These are phyloP conservation scores for Grosmannia serpens DNA, from an alignment of 2,329 filamentous ascomycete species.

Conservation along the genomic window DNA sequence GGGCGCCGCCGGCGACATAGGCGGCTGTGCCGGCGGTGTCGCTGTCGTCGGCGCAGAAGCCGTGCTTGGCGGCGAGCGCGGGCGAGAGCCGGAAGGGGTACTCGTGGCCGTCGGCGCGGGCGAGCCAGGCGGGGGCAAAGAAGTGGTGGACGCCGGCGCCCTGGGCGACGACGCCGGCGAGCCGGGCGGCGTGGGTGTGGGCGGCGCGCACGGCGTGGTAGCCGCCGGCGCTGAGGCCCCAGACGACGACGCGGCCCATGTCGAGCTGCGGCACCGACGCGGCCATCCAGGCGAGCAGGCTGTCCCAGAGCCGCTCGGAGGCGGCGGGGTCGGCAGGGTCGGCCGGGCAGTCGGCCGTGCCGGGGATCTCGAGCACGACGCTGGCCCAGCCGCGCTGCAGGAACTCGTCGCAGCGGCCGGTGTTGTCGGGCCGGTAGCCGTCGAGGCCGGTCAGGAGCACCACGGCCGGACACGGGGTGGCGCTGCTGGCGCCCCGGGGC, in stretches of 20 bases:
- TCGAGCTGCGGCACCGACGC: slow-evolving; percentile 33
- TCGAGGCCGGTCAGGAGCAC: slow-evolving; percentile 51
- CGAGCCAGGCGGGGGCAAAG: slow-evolving; percentile 47
- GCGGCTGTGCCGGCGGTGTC: slow-evolving; percentile 36
- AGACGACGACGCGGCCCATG: slow-evolving; percentile 43
- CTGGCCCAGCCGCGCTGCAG: slow-evolving; percentile 50
- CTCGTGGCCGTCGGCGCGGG: slow-evolving; percentile 52
- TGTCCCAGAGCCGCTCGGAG: slow-evolving; percentile 51
- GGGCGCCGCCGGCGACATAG: slow-evolving; percentile 28
- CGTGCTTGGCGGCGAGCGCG: slow-evolving; percentile 50
- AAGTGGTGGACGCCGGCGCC: slow-evolving; percentile 53
- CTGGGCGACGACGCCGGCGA: slow-evolving; percentile 49
- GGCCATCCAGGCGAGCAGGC: slow-evolving; percentile 48
- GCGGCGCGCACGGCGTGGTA: slow-evolving; percentile 59
- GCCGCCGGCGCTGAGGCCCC: slow-evolving; percentile 55
- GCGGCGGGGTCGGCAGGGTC: slow-evolving; percentile 46
- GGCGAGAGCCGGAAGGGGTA: slow-evolving; percentile 49
- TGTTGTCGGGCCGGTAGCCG: slow-evolving; percentile 53
- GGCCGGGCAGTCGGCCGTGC: slow-evolving; percentile 56
- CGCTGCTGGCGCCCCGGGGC: slow-evolving; percentile 28
- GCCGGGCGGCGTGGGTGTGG: slow-evolving; percentile 46
- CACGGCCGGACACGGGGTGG: slow-evolving; percentile 27
- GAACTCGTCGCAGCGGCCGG: slow-evolving; percentile 49
- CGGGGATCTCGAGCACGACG: slow-evolving; percentile 53
- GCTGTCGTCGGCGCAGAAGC: slow-evolving; percentile 29